Percentiles rank a stretch among this genome's conserved stretches.
phyloP scores from a whole-genome alignment of 164 flowering plant genomes.

The Berberis thunbergii region DNA sequence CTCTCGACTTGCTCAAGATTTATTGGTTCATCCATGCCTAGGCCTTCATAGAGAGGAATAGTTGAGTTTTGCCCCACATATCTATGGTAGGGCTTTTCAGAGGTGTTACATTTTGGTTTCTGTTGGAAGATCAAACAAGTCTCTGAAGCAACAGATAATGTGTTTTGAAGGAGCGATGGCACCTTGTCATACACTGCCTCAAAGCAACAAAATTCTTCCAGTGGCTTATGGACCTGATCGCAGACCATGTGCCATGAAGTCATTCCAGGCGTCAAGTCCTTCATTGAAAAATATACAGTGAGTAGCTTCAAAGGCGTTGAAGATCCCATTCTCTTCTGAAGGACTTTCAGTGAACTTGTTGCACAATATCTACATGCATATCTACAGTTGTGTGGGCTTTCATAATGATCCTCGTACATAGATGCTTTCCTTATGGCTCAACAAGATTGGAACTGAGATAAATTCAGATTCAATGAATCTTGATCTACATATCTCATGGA shows the following conservation, averaged over 20 bases:
- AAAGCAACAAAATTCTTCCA: slow-evolving; percentile 51
- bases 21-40: slow-evolving; percentile 35
- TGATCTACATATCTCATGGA: too few species aligned
- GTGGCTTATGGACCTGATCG: slow-evolving; percentile 29
- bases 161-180: slow-evolving; percentile 16
- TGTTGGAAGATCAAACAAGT: slow-evolving; percentile 46
- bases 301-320: slow-evolving; percentile 23
- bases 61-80: slow-evolving; percentile 36
- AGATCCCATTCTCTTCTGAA: not conserved
- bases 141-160: slow-evolving; percentile 18
- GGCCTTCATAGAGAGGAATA: slow-evolving; percentile 40
- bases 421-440: too few species aligned
- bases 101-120: slow-evolving; percentile 35
- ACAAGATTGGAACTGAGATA: too few species aligned
- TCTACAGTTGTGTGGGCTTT: too few species aligned
- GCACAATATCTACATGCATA: too few species aligned
- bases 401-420: too few species aligned
- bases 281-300: slow-evolving; percentile 27
- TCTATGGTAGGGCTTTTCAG: slow-evolving; percentile 39
- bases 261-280: slow-evolving; percentile 28
- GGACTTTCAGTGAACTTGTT: not conserved
- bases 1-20: slow-evolving; percentile 7
- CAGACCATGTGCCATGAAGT: slow-evolving; percentile 26
- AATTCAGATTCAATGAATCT: too few species aligned
- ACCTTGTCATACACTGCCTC: slow-evolving; percentile 34